Conservation (phyloP, 768 basidiomycete species). For the Hypsizygus marmoreus region DNA sequence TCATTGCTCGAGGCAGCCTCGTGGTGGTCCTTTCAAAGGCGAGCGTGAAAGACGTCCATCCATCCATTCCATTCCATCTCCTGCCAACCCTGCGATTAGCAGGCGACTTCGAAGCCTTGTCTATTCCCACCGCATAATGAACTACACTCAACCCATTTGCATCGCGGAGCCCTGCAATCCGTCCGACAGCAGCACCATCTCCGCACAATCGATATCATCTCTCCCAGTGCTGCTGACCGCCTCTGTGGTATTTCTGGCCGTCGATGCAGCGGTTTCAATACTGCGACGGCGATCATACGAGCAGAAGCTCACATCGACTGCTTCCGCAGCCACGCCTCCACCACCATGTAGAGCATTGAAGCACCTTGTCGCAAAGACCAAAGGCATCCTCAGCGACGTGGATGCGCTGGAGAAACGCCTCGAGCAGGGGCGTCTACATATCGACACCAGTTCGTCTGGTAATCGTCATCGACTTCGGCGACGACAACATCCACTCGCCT, state of each 20-base stretch:
- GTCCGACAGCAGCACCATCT: constrained; percentile 7
- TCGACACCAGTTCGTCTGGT: too few relatives aligned
- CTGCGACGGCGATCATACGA: constrained; percentile 14
- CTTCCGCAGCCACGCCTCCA: neutral
- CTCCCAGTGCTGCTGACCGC: constrained; percentile 34
- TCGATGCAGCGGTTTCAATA: constrained; percentile 31
- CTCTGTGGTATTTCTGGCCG: constrained; percentile 32
- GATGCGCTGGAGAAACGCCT: constrained; percentile 29
- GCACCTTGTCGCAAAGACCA: constrained; percentile 23
- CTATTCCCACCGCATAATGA: constrained; percentile 8
- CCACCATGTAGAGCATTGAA: constrained; percentile 8
- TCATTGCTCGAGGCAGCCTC: constrained; percentile 18
- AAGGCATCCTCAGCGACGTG: constrained; percentile 28
- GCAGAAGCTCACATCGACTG: constrained; percentile 15
- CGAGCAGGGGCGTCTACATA: too few relatives aligned
- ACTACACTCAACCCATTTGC: constrained; percentile 15
- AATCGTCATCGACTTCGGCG: too few relatives aligned
- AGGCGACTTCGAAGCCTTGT: too few relatives aligned
- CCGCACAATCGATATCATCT: constrained; percentile 20
- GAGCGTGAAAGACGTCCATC: neutral
- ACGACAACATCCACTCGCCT: neutral
- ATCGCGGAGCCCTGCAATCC: constrained; percentile 15
- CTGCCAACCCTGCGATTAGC: too few relatives aligned
- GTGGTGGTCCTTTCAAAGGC: constrained; percentile 13
- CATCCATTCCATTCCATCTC: neutral